Conservation (phyloP, 805 yeast genomes). For the Starmerella stellata region DNA sequence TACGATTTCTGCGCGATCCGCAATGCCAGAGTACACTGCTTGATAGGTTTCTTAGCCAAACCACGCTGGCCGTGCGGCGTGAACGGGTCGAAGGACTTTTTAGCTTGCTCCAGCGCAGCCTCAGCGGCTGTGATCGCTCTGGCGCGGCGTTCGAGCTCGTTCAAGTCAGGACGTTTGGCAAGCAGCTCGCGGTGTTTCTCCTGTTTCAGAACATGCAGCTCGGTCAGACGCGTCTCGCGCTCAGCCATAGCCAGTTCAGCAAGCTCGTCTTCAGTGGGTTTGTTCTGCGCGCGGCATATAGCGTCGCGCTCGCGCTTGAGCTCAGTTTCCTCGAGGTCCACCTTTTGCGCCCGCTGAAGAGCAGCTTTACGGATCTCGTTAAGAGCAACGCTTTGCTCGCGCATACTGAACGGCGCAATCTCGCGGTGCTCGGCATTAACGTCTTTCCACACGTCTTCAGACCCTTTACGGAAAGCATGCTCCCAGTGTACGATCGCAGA, state of each 20-base stretch:
- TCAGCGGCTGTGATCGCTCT: slow-evolving; percentile 13
- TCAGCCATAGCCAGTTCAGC: slow-evolving; percentile 1
- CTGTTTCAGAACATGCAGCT: slow-evolving; percentile 5
- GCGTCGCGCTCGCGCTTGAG: slow-evolving; percentile 4
- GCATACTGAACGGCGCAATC: slow-evolving; percentile 37
- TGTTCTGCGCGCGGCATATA: slow-evolving; percentile 7
- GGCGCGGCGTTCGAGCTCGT: slow-evolving; percentile 13
- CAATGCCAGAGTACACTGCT: slow-evolving; percentile 18
- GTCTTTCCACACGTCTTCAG: slow-evolving; percentile 47
- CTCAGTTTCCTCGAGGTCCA: slow-evolving; percentile 4
- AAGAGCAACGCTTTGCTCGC: slow-evolving; percentile 49
- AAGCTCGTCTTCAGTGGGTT: slow-evolving; percentile 10
- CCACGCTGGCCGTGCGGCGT: slow-evolving; percentile 20
- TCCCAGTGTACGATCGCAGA: slow-evolving; percentile 58
- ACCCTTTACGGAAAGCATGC: slow-evolving; percentile 73
- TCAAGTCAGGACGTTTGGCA: slow-evolving; percentile 16
- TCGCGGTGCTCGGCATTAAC: slow-evolving; percentile 42
- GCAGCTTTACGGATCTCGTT: slow-evolving; percentile 27
- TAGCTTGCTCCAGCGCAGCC: slow-evolving; percentile 15
- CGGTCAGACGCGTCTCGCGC: slow-evolving; percentile 3
- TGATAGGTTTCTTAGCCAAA: slow-evolving; percentile 19
- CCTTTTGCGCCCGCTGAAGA: slow-evolving; percentile 7
- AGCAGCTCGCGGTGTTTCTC: slow-evolving; percentile 9
- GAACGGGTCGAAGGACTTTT: slow-evolving; percentile 17
- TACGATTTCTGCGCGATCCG: slow-evolving; percentile 17